Evolutionary conservation across 2,329 filamentous ascomycete genomes (phyloP).

Genomic region (Colletotrichum aenigma): DNA sequence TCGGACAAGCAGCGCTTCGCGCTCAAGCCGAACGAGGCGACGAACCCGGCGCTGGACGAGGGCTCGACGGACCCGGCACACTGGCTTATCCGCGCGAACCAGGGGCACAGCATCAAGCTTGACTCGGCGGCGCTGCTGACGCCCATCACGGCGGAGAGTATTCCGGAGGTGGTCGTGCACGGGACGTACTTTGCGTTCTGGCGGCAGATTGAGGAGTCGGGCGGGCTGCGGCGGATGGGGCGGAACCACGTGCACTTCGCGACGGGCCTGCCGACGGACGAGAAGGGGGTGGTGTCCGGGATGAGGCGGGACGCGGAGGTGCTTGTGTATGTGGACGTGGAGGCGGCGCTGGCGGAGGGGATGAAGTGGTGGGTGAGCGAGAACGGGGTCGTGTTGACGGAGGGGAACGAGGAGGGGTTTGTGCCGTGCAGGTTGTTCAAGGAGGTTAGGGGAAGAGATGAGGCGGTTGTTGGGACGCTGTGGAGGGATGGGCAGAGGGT

Average conservation of each 20-base stretch:
- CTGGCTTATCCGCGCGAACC: slow-evolving; percentile 92
- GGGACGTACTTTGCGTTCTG: slow-evolving; percentile 88
- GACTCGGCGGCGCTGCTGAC: slow-evolving; percentile 74
- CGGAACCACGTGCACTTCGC: slow-evolving; percentile 92
- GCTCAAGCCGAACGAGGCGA: slow-evolving; percentile 61
- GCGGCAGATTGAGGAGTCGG: slow-evolving; percentile 73
- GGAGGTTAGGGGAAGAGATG: slow-evolving; percentile 68
- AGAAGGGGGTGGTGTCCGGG: slow-evolving; percentile 68
- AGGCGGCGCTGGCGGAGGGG: slow-evolving; percentile 60
- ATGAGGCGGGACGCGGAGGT: slow-evolving; percentile 82
- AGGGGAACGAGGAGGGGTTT: slow-evolving; percentile 62
- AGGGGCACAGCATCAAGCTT: slow-evolving; percentile 85
- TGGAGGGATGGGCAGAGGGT: slow-evolving; percentile 73
- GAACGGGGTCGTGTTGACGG: slow-evolving; percentile 76
- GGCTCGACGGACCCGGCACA: slow-evolving; percentile 57
- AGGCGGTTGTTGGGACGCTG: slow-evolving; percentile 59
- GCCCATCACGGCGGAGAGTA: slow-evolving; percentile 66
- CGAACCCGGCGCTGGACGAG: slow-evolving; percentile 29
- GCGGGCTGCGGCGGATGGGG: slow-evolving; percentile 81
- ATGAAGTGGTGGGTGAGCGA: slow-evolving; percentile 80
- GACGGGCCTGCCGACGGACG: slow-evolving; percentile 66
- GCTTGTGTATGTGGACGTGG: slow-evolving; percentile 77
- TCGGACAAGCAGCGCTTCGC: slow-evolving; percentile 94
- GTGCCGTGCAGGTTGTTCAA: slow-evolving; percentile 73
- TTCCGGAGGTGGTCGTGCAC: slow-evolving; percentile 77